Conservation (phyloP, 1,139 yeast genomes). For the Suhomyces atakaporum region DNA sequence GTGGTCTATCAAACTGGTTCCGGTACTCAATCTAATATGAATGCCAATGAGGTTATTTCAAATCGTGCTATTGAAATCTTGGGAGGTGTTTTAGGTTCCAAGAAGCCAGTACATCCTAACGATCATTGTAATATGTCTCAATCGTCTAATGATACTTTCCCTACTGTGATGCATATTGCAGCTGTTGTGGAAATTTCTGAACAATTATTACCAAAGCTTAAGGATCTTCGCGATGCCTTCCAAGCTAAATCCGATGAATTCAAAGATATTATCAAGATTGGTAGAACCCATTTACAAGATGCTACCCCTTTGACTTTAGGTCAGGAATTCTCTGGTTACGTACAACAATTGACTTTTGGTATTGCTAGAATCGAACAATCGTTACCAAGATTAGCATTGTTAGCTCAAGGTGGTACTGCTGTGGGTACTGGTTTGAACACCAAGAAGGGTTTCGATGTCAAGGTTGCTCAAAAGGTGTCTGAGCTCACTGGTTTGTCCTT, state of each 20-base stretch:
- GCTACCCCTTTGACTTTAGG: conserved; percentile 98
- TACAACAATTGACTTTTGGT: conserved; percentile 89
- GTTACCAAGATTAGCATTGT: conserved; percentile 71
- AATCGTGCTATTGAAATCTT: conserved; percentile 95
- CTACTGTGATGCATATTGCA: conserved; percentile 99
- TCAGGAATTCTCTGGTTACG: conserved; percentile 97
- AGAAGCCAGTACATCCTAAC: conserved; percentile 94
- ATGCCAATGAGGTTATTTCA: conserved; percentile 96
- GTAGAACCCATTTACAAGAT: conserved; percentile 98
- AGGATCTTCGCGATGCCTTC: conserved; percentile 74
- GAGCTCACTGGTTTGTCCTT: conserved; percentile 85
- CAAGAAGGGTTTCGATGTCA: conserved; percentile 80
- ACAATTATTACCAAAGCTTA: conserved; percentile 76
- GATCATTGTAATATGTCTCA: conserved; percentile 99
- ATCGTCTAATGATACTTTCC: conserved; percentile 97
- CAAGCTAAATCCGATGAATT: conserved; percentile 80
- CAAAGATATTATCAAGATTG: conserved; percentile 87
- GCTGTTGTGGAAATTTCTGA: conserved; percentile 86
- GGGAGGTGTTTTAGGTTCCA: conserved; percentile 90
- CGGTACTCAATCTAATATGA: conserved; percentile 98
- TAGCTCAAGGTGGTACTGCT: conserved; percentile 99
- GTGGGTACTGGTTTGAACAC: conserved; percentile 99
- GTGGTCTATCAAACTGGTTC: conserved; percentile 99
- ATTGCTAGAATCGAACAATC: conserved; percentile 78
- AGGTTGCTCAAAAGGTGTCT: conserved; percentile 78